Percentiles rank a stretch among this genome's conserved stretches.
These are phyloP conservation scores for Ceratocystis harringtonii DNA, from an alignment of 2,329 filamentous ascomycete species.

Conservation along the genomic window DNA sequence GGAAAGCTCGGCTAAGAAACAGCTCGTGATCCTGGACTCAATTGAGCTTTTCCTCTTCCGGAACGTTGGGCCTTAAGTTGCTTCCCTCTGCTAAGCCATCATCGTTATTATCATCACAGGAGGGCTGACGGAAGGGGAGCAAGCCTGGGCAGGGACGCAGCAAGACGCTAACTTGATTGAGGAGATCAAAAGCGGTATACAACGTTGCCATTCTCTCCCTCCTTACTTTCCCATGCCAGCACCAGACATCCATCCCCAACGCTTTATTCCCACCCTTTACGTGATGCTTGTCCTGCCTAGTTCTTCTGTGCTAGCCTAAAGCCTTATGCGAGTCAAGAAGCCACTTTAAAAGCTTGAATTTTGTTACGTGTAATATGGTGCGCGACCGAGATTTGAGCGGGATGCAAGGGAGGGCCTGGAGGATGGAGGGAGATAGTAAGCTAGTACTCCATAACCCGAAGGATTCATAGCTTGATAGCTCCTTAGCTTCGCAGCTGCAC, in stretches of 20 bases:
- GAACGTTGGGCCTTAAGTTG: neutral
- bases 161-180: neutral
- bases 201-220: neutral
- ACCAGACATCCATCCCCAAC: no score
- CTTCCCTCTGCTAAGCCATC: neutral
- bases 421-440: neutral
- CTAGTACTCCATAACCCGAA: no score
- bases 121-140: neutral
- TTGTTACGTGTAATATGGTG: neutral
- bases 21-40: neutral
- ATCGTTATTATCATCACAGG: neutral
- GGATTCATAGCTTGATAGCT: neutral
- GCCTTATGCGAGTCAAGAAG: neutral
- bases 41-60: neutral
- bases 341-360: neutral
- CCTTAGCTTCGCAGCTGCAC: neutral
- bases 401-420: neutral
- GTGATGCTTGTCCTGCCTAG: neutral
- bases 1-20: neutral
- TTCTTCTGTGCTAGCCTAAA: neutral
- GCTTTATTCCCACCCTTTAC: no score
- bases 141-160: neutral
- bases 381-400: neutral
- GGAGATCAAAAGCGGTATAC: neutral
- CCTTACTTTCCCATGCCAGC: no score